A percentile compares a stretch with the other conserved stretches of the same genome.
These are phyloP conservation scores for carrot (Daucus carota) DNA, from an alignment of 129 eudicot genomes.

Conservation along the genomic window DNA sequence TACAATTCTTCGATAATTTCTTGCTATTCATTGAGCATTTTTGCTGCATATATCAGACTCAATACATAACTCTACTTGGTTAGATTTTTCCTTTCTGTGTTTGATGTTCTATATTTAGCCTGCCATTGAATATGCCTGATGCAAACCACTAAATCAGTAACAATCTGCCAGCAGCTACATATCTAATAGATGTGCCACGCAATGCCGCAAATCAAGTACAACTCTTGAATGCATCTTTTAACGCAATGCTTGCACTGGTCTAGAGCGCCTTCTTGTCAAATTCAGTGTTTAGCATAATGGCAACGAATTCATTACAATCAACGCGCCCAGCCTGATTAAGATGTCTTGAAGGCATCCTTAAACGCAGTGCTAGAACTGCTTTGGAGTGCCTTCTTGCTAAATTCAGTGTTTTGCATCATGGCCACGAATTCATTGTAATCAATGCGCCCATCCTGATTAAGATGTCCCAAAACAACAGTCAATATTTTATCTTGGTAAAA, in stretches of 20 bases:
- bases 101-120: neutral
- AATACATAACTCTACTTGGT: neutral
- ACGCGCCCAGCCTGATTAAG: constrained; percentile 68
- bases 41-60: neutral
- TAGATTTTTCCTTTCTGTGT: neutral
- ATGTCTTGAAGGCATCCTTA: constrained; percentile 13
- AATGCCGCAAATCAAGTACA: constrained; percentile 15
- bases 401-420: constrained; percentile 81
- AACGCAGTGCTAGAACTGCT: constrained; percentile 17
- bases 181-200: neutral
- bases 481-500: neutral
- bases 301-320: constrained; percentile 77
- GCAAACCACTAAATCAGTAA: neutral
- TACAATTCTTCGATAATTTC: neutral
- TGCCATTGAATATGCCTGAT: neutral
- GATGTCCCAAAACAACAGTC: neutral
- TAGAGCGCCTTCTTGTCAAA: constrained; percentile 40
- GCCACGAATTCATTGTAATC: constrained; percentile 85
- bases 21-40: neutral
- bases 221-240: constrained; percentile 15
- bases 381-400: constrained; percentile 38
- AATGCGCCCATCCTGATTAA: constrained; percentile 70
- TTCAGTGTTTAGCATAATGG: constrained; percentile 84
- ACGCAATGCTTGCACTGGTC: constrained; percentile 18
- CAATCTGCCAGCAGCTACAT: constrained; percentile 4